Evolutionary conservation across 345 rosid genomes (phyloP).

Genomic region (Microcos paniculata): DNA sequence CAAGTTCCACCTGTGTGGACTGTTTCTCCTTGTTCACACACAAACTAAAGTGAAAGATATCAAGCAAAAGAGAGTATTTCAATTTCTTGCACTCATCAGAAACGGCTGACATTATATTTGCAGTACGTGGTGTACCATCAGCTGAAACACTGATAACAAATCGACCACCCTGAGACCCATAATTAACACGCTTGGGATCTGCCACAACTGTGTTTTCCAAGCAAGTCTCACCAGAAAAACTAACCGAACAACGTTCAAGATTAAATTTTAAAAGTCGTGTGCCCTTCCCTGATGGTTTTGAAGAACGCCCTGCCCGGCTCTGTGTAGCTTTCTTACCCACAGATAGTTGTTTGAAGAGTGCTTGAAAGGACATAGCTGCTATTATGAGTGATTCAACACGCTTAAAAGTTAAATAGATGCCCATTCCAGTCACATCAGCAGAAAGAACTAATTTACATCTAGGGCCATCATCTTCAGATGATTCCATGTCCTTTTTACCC

Average conservation of each 20-base stretch:
- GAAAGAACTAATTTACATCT: slow-evolving; percentile 71
- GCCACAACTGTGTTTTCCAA: slow-evolving; percentile 66
- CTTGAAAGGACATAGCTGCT: slow-evolving; percentile 71
- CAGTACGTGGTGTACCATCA: slow-evolving; percentile 82
- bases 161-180: slow-evolving; percentile 98
- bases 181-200: slow-evolving; percentile 94
- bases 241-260: slow-evolving; percentile 83
- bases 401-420: slow-evolving; percentile 66
- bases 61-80: slow-evolving; percentile 74
- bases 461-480: slow-evolving; percentile 56
- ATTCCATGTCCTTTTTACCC: slow-evolving; percentile 78
- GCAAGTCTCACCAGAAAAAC: slow-evolving; percentile 58
- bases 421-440: slow-evolving; percentile 88
- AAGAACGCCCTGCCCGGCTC: slow-evolving; percentile 46
- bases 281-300: slow-evolving; percentile 79
- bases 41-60: slow-evolving; percentile 68
- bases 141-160: slow-evolving; percentile 59
- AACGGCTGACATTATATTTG: slow-evolving; percentile 53
- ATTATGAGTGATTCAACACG: slow-evolving; percentile 70
- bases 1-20: slow-evolving; percentile 84
- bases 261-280: slow-evolving; percentile 67
- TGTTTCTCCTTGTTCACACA: slow-evolving; percentile 84
- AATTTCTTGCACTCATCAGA: slow-evolving; percentile 54
- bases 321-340: slow-evolving; percentile 47
- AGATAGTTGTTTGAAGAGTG: slow-evolving; percentile 60